Percentiles rank a stretch among this genome's conserved stretches.
phyloP scores from a whole-genome alignment of 495 filamentous ascomycete genomes.

The Xylaria intraflava region DNA sequence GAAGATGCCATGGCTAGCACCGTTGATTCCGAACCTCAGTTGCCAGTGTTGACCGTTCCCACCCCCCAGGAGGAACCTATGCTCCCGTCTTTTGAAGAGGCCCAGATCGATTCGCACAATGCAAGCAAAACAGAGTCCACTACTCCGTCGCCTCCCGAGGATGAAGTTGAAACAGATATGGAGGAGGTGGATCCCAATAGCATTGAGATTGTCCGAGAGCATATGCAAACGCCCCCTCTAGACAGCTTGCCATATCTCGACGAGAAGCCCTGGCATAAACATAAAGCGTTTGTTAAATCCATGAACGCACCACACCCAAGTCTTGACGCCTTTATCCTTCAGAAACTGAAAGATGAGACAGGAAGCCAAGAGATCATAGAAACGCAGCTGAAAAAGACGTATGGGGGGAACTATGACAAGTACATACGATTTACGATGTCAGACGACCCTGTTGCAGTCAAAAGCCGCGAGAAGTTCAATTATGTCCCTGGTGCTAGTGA shows the following conservation, averaged over 20 bases:
- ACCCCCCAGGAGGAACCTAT: constrained; percentile 10
- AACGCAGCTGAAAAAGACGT: constrained; percentile 23
- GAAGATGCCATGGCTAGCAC: constrained; percentile 37
- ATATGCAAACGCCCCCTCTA: constrained; percentile 43
- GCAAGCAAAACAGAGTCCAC: constrained; percentile 24
- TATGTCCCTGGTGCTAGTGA: constrained; percentile 16
- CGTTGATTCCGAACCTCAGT: constrained; percentile 26
- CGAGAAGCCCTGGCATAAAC: constrained; percentile 38
- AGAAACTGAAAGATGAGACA: constrained; percentile 20
- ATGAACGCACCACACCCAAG: constrained; percentile 19
- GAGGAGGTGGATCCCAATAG: constrained; percentile 51
- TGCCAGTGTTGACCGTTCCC: constrained; percentile 4
- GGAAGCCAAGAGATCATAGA: constrained; percentile 21
- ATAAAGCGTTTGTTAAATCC: constrained; percentile 28
- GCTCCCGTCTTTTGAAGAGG: constrained; percentile 17
- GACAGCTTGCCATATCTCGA: constrained; percentile 39
- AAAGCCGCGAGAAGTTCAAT: constrained; percentile 38
- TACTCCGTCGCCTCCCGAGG: constrained; percentile 28
- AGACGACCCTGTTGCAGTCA: constrained; percentile 41
- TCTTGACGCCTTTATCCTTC: constrained; percentile 31
- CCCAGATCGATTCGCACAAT: constrained; percentile 17
- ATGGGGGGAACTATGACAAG: constrained; percentile 38
- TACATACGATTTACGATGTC: constrained; percentile 47
- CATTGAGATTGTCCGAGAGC: constrained; percentile 38
- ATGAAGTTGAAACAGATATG: constrained; percentile 55